Evolutionary conservation across 2,329 filamentous ascomycete genomes (phyloP).

Genomic region (Aspergillus sp.): DNA sequence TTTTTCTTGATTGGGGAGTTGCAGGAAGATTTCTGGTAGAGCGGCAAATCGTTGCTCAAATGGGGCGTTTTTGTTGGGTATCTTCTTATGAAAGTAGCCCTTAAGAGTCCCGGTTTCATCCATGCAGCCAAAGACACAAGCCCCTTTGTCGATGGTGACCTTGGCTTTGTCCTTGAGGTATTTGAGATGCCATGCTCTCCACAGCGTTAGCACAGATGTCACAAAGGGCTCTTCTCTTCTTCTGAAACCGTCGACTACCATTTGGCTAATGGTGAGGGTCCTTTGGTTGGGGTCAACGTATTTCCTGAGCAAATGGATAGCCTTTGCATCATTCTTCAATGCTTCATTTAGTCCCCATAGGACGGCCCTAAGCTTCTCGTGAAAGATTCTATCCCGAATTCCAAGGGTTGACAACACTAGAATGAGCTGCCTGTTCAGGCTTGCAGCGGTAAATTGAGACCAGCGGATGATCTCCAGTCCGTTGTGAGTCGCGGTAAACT

Average conservation of each 20-base stretch:
- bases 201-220: slow-evolving; percentile 73
- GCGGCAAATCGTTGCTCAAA: slow-evolving; percentile 46
- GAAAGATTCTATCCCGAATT: slow-evolving; percentile 65
- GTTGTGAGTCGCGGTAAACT: slow-evolving; percentile 71
- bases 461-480: slow-evolving; percentile 82
- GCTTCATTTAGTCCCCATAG: slow-evolving; percentile 67
- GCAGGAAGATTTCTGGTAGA: slow-evolving; percentile 85
- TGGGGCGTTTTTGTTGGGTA: slow-evolving; percentile 29
- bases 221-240: slow-evolving; percentile 73
- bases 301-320: slow-evolving; percentile 65
- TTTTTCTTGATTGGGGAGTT: slow-evolving; percentile 62
- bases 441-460: slow-evolving; percentile 72
- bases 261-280: slow-evolving; percentile 68
- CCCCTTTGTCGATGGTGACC: slow-evolving; percentile 76
- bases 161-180: slow-evolving; percentile 88
- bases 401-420: slow-evolving; percentile 77
- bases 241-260: slow-evolving; percentile 81
- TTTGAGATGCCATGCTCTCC: slow-evolving; percentile 87
- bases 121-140: slow-evolving; percentile 82
- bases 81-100: slow-evolving; percentile 62
- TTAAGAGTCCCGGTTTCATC: slow-evolving; percentile 77
- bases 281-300: slow-evolving; percentile 84
- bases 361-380: slow-evolving; percentile 64
- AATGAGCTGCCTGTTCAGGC: slow-evolving; percentile 87
- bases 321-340: slow-evolving; percentile 63